Evolutionary conservation across 305 asterid genomes (phyloP).

Genomic region (Fraxinus angustifolia): DNA sequence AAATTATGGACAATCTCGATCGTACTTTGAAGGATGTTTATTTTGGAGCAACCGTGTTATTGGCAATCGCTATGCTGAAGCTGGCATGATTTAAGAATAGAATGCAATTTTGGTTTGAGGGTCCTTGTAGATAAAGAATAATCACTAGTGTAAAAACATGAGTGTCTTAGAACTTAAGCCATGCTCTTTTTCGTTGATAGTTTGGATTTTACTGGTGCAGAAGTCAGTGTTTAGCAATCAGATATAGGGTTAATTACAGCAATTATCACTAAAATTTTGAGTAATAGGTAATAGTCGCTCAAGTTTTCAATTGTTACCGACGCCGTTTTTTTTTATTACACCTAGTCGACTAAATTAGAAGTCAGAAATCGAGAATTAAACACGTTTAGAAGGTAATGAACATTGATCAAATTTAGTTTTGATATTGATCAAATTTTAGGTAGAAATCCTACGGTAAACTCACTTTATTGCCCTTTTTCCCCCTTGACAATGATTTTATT

Average conservation of each 20-base stretch:
- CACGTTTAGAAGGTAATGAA: not conserved
- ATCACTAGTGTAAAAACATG: not conserved
- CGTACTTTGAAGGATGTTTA: constrained; percentile 57
- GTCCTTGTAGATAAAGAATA: not conserved
- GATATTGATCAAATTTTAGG: not conserved
- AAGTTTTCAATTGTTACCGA: not conserved
- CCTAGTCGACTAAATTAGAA: not conserved
- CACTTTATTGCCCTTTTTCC: too few species aligned
- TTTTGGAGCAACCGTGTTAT: constrained; percentile 54
- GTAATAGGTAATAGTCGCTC: not conserved
- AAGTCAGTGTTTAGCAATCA: not conserved
- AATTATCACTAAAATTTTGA: not conserved
- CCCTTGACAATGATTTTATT: too few species aligned
- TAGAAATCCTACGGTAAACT: not conserved
- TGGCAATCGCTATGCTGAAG: constrained; percentile 62
- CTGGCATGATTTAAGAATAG: constrained; percentile 37
- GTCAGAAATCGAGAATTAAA: not conserved
- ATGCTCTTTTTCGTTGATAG: not conserved
- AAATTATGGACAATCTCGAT: constrained; percentile 58
- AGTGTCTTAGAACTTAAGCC: not conserved
- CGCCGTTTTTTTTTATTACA: not conserved
- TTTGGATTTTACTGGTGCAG: not conserved
- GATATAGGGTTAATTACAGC: not conserved
- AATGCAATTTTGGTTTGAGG: not conserved
- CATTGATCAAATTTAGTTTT: not conserved